Evolutionary conservation across 1,284 basidiomycete genomes (phyloP).

Genomic region (Leucoagaricus sp.): DNA sequence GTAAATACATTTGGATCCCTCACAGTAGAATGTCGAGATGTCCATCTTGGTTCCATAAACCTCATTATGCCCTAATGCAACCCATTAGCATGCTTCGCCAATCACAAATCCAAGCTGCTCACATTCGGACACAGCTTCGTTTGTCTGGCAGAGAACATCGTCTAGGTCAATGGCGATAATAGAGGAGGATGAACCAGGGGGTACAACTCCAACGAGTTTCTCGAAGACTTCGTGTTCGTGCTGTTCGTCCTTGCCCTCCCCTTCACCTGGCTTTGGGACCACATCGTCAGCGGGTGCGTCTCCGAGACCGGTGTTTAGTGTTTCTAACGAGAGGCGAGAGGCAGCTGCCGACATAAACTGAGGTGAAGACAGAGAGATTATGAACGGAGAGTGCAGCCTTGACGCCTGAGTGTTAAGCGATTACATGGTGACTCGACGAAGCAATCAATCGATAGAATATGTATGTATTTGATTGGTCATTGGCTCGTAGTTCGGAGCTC

Average conservation of each 20-base stretch:
- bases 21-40: conserved; percentile 63
- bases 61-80: conserved; percentile 67
- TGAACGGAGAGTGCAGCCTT: background rate
- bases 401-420: no score
- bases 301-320: conserved; percentile 11
- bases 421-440: background rate
- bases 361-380: background rate
- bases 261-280: conserved; percentile 1
- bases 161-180: conserved; percentile 77
- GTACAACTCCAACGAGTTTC: conserved; percentile 25
- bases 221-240: conserved; percentile 27
- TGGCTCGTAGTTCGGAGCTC: background rate
- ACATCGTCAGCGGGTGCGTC: conserved; percentile 2
- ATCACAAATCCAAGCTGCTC: conserved; percentile 28
- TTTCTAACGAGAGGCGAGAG: conserved; percentile 29
- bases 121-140: conserved; percentile 67
- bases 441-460: background rate
- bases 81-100: background rate
- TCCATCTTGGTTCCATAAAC: conserved; percentile 55
- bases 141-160: conserved; percentile 76
- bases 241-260: conserved; percentile 18
- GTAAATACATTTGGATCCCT: conserved; percentile 29
- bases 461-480: conserved; percentile 6
- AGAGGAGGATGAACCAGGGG: conserved; percentile 32
- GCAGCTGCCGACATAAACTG: conserved; percentile 33